Percentiles rank a stretch among this genome's conserved stretches.
phyloP scores from a whole-genome alignment of 768 basidiomycete species.

The Termitomyces sp. region DNA sequence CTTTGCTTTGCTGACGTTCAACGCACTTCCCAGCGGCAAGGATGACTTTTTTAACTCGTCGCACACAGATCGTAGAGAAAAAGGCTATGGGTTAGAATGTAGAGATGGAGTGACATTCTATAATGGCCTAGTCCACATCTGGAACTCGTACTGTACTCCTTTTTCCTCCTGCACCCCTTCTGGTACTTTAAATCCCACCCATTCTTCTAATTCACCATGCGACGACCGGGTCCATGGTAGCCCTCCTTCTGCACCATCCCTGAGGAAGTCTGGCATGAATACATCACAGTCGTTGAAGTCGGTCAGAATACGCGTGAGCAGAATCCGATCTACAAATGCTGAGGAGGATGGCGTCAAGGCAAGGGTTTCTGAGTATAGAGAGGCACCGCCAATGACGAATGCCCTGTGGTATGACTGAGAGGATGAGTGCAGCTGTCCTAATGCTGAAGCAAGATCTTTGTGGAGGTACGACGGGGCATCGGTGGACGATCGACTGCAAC shows the following conservation, averaged over 20 bases:
- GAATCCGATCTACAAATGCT: conserved; percentile 67
- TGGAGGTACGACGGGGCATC: conserved; percentile 28
- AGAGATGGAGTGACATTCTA: conserved; percentile 5
- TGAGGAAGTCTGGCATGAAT: conserved; percentile 72
- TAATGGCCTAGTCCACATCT: conserved; percentile 80
- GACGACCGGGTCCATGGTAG: conserved; percentile 49
- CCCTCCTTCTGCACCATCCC: conserved; percentile 27
- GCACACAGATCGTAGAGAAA: not conserved
- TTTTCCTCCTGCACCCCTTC: conserved; percentile 76
- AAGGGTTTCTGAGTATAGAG: conserved; percentile 71
- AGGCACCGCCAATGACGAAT: conserved; percentile 93
- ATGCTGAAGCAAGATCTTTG: conserved; percentile 36
- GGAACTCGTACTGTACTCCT: conserved; percentile 81
- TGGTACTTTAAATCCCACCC: conserved; percentile 79
- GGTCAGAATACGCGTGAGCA: conserved; percentile 79
- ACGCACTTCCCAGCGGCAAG: conserved; percentile 50
- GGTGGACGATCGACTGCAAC: conserved; percentile 7
- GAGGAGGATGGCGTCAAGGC: conserved; percentile 26
- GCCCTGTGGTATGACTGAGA: conserved; percentile 40
- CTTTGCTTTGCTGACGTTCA: not conserved
- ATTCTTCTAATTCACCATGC: conserved; percentile 61
- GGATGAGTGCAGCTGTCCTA: conserved; percentile 21
- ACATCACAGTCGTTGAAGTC: conserved; percentile 81
- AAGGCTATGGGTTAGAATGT: not conserved
- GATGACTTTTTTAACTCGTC: conserved; percentile 28